A percentile compares a stretch with the other conserved stretches of the same genome.
Conservation (phyloP, 805 yeast species). For the Naumovozyma baii region DNA sequence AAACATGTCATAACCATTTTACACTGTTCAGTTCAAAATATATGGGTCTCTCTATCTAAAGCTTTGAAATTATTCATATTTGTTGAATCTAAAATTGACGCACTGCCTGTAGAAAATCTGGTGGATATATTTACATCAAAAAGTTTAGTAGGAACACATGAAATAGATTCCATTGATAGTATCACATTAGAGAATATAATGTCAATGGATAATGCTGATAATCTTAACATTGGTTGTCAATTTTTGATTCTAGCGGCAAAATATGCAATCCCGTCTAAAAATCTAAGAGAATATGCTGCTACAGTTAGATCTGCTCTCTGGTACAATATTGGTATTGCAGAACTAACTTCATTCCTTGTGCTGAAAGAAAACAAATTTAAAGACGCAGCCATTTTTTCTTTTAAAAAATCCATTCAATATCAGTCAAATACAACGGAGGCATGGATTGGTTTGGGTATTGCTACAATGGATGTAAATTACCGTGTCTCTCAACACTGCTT, state of each 20-base stretch:
- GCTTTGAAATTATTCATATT: constrained; percentile 43
- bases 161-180: constrained; percentile 26
- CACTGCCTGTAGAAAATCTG: constrained; percentile 41
- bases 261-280: constrained; percentile 31
- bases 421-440: constrained; percentile 62
- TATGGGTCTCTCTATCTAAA: constrained; percentile 62
- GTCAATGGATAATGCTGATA: constrained; percentile 18
- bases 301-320: constrained; percentile 44
- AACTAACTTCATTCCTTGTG: constrained; percentile 38
- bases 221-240: constrained; percentile 31
- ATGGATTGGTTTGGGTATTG: constrained; percentile 81
- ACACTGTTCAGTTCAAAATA: constrained; percentile 33
- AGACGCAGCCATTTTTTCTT: constrained; percentile 43
- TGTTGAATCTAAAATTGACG: constrained; percentile 44
- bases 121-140: constrained; percentile 21
- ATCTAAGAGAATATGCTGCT: constrained; percentile 28
- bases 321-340: constrained; percentile 66
- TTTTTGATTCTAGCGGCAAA: constrained; percentile 40
- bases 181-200: constrained; percentile 13
- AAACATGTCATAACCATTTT: constrained; percentile 12
- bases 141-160: constrained; percentile 9
- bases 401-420: constrained; percentile 59
- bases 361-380: constrained; percentile 29
- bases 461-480: constrained; percentile 54
- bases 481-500: constrained; percentile 86